Evolutionary conservation across 495 filamentous ascomycete species (phyloP), one percentile per base, ranked within the genome.

Genomic region (Penicillium subrubescens): DNA sequence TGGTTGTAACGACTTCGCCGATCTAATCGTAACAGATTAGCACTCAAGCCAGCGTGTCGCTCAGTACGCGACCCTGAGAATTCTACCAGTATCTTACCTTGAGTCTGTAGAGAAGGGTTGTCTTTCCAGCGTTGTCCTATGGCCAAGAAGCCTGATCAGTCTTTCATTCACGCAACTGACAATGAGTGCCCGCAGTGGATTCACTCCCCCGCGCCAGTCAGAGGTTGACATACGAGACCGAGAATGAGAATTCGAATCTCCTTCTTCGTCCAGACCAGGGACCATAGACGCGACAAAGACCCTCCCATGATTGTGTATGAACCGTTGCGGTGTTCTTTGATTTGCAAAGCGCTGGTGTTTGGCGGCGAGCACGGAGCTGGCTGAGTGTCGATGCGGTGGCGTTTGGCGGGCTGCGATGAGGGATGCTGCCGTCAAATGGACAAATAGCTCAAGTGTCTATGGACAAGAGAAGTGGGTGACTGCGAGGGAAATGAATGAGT

Each of bases 91-190:
- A 29, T 37, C 82, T 37, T 78, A 96, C 93, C 89, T 98, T 97
- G 57, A 99, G 81, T 75, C 96, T 89, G 80, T 98, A 99, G 27
- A 99, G 85, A 59, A 99, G 83, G 52, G 95, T 99, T 44, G 95
- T 99, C 79, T 99, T 99, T 73, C 95, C 95, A 48, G 95, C 95
- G 77, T 99, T 99, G 78, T 99, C 95, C 94, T 97, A 73, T 35
- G 69, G 57, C 50, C 27, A 70, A 57, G 19, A 8, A 73, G 60
- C 51, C 46, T 37, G 51, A 60, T 74, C 53, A 77, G 70, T 63
- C 60, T 62, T 56, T 57, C 8, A 35, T 39, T 39, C 21, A 17
- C 19, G n/a, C 12, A 27, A 56, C 59, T 51, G 39, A 29, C 23
- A 15, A 44, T 61, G 53, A 23, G 43, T 46, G 39, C 46, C 39